Base-by-base conservation (phyloP, 2,329 filamentous ascomycete genomes). In the Trichoderma endophyticum region DNA sequence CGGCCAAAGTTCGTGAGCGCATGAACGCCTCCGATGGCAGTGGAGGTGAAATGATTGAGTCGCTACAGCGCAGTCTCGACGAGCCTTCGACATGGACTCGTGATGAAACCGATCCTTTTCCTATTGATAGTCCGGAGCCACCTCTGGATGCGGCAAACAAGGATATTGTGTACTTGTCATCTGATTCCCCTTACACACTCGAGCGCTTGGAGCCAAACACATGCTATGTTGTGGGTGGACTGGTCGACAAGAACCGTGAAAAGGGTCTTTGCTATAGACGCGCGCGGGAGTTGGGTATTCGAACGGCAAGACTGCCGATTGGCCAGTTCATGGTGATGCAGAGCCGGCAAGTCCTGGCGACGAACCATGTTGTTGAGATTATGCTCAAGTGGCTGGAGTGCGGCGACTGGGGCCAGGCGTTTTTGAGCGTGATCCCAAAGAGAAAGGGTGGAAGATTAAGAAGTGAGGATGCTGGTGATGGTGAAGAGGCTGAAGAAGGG, bases 361-460 rank as follows among this genome's bases (percentile, higher is more conserved):
- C 95, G 8, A 99, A 98, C 79, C 96, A 99, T 78, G 96, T 99
- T 1, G 89, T 96, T 61, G 95, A 98, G 82, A 98, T 99, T 74
- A 97, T 99, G 93, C 83, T 97, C 60, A 91, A 90, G 75, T 99
- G 95, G 94, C 82, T 99, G 70, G 94, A 98, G 81, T 89, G 89
- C 63, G 93, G 93, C 2, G 92, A 98, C 80, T 99, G 96, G 96
- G 95, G 92, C 1, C 86, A 92, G 78, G 95, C 96, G 0, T 99
- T 99, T 80, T 83, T 95, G 82, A 87, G 89, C 65, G 94, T 97
- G 4, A 95, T 99, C 76, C 96, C 96, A 0, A 94, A 94, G 82
- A 86, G 96, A 74, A 99, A 99, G 81, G 94, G 93, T 1, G 94
- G 92, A 0, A 88, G 86, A 70, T 79, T 97, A 76, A 93, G 85